Conservation (phyloP, 2,329 filamentous ascomycete species). For the Hypoxylon sp. region DNA sequence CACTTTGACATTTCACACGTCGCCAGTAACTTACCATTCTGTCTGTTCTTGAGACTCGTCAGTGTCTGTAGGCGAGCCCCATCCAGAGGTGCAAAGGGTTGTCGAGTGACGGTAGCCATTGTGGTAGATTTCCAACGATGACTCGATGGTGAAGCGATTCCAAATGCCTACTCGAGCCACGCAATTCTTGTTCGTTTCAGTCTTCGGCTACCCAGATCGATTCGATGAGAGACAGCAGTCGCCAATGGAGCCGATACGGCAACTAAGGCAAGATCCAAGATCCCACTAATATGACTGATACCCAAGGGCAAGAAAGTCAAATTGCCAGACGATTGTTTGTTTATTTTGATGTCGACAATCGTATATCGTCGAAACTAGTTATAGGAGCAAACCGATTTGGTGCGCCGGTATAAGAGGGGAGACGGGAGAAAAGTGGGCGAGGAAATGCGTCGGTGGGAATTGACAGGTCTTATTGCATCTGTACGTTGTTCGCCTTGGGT, state of each 20-base stretch:
- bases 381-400: constrained; percentile 27
- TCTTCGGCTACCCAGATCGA: constrained; percentile 27
- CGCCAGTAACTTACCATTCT: constrained; percentile 69
- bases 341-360: constrained; percentile 44
- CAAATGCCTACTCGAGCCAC: constrained; percentile 34
- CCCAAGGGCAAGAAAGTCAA: constrained; percentile 26
- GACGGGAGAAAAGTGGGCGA: constrained; percentile 50
- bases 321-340: constrained; percentile 44
- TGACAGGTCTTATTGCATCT: constrained; percentile 51
- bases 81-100: constrained; percentile 81
- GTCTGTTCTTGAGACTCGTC: constrained; percentile 81
- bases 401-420: constrained; percentile 35
- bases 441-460: constrained; percentile 46
- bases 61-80: constrained; percentile 76
- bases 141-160: constrained; percentile 28
- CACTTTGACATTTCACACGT: constrained; percentile 14
- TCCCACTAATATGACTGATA: constrained; percentile 32
- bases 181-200: constrained; percentile 27
- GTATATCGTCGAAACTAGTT: constrained; percentile 31
- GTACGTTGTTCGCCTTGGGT: constrained; percentile 23
- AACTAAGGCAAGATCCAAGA: constrained; percentile 20
- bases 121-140: constrained; percentile 38
- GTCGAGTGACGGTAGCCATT: constrained; percentile 71
- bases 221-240: constrained; percentile 34
- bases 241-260: constrained; percentile 33